phyloP scores from a whole-genome alignment of 2,329 filamentous ascomycete genomes.

The Domatiomyces globalis region DNA sequence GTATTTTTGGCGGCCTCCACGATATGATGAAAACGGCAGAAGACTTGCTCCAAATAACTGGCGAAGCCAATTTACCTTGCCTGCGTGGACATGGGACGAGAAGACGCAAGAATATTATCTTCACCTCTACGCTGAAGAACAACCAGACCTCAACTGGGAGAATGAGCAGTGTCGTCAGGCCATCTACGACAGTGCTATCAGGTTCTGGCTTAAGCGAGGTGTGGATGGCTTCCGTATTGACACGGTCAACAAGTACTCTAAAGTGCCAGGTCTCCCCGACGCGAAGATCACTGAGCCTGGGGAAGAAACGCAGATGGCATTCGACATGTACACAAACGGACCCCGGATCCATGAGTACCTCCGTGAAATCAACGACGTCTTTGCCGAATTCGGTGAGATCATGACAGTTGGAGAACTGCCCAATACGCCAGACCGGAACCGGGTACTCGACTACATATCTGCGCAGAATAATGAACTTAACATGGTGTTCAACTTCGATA shows the following conservation, averaged over 20 bases:
- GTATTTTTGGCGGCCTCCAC: conserved; percentile 42
- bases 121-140: conserved; percentile 54
- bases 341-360: conserved; percentile 55
- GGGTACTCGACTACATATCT: conserved; percentile 47
- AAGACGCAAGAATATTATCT: conserved; percentile 56
- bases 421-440: conserved; percentile 42
- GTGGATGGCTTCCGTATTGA: conserved; percentile 57
- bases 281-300: conserved; percentile 39
- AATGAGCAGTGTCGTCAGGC: conserved; percentile 47
- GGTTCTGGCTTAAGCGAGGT: conserved; percentile 58
- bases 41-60: conserved; percentile 59
- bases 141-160: conserved; percentile 70
- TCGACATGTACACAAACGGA: conserved; percentile 48
- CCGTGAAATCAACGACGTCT: conserved; percentile 48
- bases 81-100: conserved; percentile 48
- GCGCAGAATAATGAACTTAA: conserved; percentile 42
- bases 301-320: conserved; percentile 36
- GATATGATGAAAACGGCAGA: conserved; percentile 37
- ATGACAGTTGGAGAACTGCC: conserved; percentile 60
- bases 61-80: conserved; percentile 43
- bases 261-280: conserved; percentile 40
- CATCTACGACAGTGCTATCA: conserved; percentile 53
- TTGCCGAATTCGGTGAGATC: conserved; percentile 43
- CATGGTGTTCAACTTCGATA: conserved; percentile 57
- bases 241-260: conserved; percentile 53